Base-by-base conservation (phyloP, 768 basidiomycete species). In the Mycena floridula region DNA sequence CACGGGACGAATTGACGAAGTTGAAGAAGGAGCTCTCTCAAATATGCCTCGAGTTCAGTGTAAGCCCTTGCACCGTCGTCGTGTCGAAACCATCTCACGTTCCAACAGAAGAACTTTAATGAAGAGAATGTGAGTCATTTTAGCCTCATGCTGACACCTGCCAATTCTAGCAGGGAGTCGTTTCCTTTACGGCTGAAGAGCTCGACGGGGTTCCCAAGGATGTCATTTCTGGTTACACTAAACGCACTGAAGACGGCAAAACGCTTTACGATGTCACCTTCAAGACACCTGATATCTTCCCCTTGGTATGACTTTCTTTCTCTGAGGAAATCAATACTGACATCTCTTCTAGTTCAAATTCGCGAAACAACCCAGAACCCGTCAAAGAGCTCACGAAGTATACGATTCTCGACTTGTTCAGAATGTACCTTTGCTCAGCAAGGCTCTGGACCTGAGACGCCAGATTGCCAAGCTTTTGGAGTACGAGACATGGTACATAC, bases 281-380 rank as follows among this genome's bases (percentile, higher is more conserved):
- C 72, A 89, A 87, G 65, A 86, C 85, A 0, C 86, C 86, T 2
- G 88, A 89, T 53, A 85, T 89, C 52, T 78, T 82, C 64, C 88
- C 88, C 0, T 37, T 91, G 40, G 88, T 86, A 54, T 45, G 78
- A 27, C 36, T 8, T 8, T 37, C 24, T 9, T 28, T 20, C 42
- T 37, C 36, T 32, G n/a, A n/a, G n/a, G n/a, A n/a, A 35, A 20
- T 21, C 7, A 8, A 11, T 27, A 11, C 25, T 43, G 25, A 27
- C 36, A 24, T 22, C 42, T 13, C 28, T 42, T 45, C 16, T 48
- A 89, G 88, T 84, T 88, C 67, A 89, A 89, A 78, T 85, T 77
- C 46, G 88, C 89, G 2, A 71, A 81, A 49, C 76, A 73, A 50
- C 79, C 87, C 0, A 67, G 73, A 35, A 89, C 85, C 5, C 84